Conservation (phyloP, 371 early-diverging fungal genomes). For the Batrachochytrium dendrobatidis region DNA sequence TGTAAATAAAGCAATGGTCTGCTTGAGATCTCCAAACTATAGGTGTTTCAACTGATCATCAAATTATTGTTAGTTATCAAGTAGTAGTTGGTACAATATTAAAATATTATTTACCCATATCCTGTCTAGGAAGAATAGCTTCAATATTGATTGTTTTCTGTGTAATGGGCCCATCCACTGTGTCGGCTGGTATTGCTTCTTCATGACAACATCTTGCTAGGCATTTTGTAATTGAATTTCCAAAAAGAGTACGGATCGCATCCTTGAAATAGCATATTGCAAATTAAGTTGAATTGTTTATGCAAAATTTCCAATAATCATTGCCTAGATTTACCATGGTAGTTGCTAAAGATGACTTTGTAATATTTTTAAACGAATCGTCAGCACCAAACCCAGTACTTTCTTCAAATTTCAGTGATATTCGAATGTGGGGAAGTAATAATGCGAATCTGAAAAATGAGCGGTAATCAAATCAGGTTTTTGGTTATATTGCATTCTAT, state of each 20-base stretch:
- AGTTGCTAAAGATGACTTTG: not conserved
- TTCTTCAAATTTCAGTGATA: slow-evolving; percentile 17
- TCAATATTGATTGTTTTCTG: not conserved
- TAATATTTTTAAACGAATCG: not conserved
- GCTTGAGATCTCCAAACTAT: not conserved
- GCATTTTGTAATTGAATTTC: not conserved
- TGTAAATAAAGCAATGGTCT: not conserved
- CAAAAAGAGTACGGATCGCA: not conserved
- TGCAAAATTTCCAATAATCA: no score
- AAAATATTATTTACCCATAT: not conserved
- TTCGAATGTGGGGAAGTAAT: slow-evolving; percentile 28
- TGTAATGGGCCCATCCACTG: not conserved
- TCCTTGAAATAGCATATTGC: no score
- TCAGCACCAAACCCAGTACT: not conserved
- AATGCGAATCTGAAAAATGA: slow-evolving; percentile 34
- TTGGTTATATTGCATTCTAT: not conserved
- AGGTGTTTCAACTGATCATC: not conserved
- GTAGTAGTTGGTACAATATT: no score
- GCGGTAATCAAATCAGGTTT: slow-evolving; percentile 6
- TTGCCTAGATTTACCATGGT: not conserved
- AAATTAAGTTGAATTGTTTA: no score
- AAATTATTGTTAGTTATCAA: no score
- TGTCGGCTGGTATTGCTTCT: no score
- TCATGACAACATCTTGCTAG: not conserved
- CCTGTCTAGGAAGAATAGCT: not conserved